Base-by-base conservation (phyloP, 2,329 filamentous ascomycete genomes). In the Diaporthe sp. region DNA sequence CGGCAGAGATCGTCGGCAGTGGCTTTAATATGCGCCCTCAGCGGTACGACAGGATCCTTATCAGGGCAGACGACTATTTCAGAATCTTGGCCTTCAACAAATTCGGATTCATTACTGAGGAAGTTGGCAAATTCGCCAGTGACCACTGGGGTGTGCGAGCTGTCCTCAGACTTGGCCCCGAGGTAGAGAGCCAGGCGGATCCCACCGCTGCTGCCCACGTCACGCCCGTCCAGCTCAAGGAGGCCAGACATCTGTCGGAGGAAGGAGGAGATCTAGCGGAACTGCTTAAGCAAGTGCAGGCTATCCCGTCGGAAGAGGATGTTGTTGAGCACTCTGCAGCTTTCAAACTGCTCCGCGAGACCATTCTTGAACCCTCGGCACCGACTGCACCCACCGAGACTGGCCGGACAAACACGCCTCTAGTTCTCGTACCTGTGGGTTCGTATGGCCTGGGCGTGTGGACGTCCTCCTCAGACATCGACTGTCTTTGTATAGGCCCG, bases 381-480 rank as follows among this genome's bases (percentile, higher is more conserved):
- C 33, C 42, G 22, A n/a, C 55, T 2, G 74, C 78, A 42, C 47
- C 54, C 4, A 77, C 78, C 40, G 54, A 28, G 35, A 35, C 75
- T 25, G 54, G 69, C 54, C 76, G 81, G 28, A 79, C 81, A 10
- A 78, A 80, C 2, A 80, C 82, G 19, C 80, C 86, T 1, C 82
- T 92, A 50, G 83, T 91, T 1, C 79, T 93, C 10, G 85, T 90
- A 8, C 86, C 91, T 0, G 90, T 93, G n/a, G 92, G 92, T 0
- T 93, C 92, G 0, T 93, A 91, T 78, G 90, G 89, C 4, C 83
- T 94, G 4, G 89, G 88, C 13, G 88, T 92, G 4, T 93, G 91
- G 90, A 90, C 89, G 1, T 78, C 83, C 2, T 80, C 85, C 0
- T 93, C 91, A 1, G 91, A 93, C 77, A 86, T 94, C 9, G 91